These are phyloP conservation scores for Pichia occidentalis DNA, from an alignment of 805 yeast species.

Conservation along the genomic window DNA sequence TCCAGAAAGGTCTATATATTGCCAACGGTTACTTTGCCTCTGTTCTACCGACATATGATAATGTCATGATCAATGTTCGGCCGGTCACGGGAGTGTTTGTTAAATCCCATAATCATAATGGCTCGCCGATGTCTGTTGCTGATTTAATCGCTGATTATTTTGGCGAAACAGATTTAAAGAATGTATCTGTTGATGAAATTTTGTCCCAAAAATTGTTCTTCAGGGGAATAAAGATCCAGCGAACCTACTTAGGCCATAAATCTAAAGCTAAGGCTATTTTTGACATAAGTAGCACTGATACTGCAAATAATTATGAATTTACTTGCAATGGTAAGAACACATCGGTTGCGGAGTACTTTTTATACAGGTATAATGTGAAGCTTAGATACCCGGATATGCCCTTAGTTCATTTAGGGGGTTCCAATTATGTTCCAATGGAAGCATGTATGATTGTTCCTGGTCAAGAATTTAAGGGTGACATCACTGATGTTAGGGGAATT, in stretches of 20 bases:
- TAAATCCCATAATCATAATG: constrained; percentile 22
- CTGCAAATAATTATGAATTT: constrained; percentile 21
- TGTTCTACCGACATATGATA: constrained; percentile 24
- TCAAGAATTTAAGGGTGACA: constrained; percentile 27
- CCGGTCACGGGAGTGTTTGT: constrained; percentile 26
- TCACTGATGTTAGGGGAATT: constrained; percentile 26
- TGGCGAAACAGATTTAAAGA: constrained; percentile 16
- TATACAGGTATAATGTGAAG: constrained; percentile 20
- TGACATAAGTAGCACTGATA: constrained; percentile 17
- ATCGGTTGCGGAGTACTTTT: constrained; percentile 24
- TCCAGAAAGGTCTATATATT: constrained; percentile 25
- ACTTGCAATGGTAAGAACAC: constrained; percentile 20
- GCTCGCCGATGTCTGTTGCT: constrained; percentile 23
- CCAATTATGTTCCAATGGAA: constrained; percentile 27
- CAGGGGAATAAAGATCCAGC: constrained; percentile 21
- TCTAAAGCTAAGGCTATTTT: constrained; percentile 22
- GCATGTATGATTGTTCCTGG: constrained; percentile 24
- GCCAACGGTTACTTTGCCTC: constrained; percentile 28
- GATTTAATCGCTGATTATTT: constrained; percentile 23
- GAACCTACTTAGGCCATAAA: constrained; percentile 20
- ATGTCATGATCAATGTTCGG: constrained; percentile 25
- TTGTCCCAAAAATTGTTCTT: constrained; percentile 17
- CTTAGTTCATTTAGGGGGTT: constrained; percentile 24
- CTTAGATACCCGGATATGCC: constrained; percentile 25
- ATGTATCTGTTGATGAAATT: constrained; percentile 9